These are phyloP conservation scores for Cladophialophora bantiana DNA, from an alignment of 2,329 filamentous ascomycete genomes.

Conservation along the genomic window DNA sequence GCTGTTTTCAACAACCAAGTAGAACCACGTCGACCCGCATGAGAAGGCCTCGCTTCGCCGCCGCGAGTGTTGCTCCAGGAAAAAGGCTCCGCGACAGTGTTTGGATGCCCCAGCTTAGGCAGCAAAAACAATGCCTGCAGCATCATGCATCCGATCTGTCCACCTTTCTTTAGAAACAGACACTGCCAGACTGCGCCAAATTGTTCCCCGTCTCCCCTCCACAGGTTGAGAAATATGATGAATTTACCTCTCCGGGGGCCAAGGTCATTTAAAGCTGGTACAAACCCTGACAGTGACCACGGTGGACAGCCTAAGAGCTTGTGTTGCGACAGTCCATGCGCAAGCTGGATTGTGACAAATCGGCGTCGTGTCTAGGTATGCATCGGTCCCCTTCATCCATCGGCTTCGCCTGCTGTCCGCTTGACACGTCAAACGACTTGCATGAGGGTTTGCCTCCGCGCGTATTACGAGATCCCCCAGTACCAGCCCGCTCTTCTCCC, in stretches of 20 bases:
- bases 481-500: slow-evolving; percentile 21
- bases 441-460: slow-evolving; percentile 33
- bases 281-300: slow-evolving; percentile 26
- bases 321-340: slow-evolving; percentile 30
- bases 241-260: slow-evolving; percentile 11
- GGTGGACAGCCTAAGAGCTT: slow-evolving; percentile 29
- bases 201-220: slow-evolving; percentile 5
- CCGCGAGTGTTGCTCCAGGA: slow-evolving; percentile 12
- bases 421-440: slow-evolving; percentile 41
- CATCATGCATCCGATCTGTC: slow-evolving; percentile 27
- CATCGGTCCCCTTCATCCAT: slow-evolving; percentile 32
- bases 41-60: slow-evolving; percentile 30
- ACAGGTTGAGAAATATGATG: slow-evolving; percentile 8
- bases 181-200: background rate
- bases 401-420: slow-evolving; percentile 34
- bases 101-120: slow-evolving; percentile 30
- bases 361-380: slow-evolving; percentile 31
- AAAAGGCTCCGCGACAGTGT: slow-evolving; percentile 7
- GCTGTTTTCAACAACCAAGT: background rate
- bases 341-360: slow-evolving; percentile 29
- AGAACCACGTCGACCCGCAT: slow-evolving; percentile 33
- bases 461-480: slow-evolving; percentile 32
- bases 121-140: slow-evolving; percentile 31
- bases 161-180: slow-evolving; percentile 11
- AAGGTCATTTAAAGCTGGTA: slow-evolving; percentile 30